Percentiles rank a stretch among this genome's conserved stretches.
phyloP scores from a whole-genome alignment of 2,329 filamentous ascomycete species.

The Calonectria multiphialidica region DNA sequence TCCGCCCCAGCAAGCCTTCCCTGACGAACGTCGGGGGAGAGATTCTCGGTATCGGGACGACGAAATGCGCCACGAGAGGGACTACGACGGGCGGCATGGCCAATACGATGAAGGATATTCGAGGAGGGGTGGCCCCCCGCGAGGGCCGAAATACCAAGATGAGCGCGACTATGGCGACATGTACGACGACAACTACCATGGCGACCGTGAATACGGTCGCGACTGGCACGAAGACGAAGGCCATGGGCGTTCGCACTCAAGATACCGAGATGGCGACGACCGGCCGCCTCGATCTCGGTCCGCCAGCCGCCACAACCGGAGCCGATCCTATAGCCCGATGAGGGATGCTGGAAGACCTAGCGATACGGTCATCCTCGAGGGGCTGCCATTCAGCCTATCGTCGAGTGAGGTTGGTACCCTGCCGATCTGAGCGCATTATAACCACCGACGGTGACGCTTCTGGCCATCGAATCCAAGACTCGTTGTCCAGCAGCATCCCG shows the following conservation, averaged over 20 bases:
- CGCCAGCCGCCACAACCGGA: slow-evolving; percentile 43
- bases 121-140: slow-evolving; percentile 37
- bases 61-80: slow-evolving; percentile 39
- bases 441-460: slow-evolving; percentile 4
- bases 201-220: slow-evolving; percentile 36
- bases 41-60: slow-evolving; percentile 41
- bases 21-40: slow-evolving; percentile 49
- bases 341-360: slow-evolving; percentile 57
- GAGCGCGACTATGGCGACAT: slow-evolving; percentile 52
- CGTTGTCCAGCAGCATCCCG: slow-evolving; percentile 16
- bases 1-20: slow-evolving; percentile 54
- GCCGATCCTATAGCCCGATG: slow-evolving; percentile 50
- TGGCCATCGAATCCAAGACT: slow-evolving; percentile 23
- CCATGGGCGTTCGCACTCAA: slow-evolving; percentile 31
- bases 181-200: slow-evolving; percentile 54
- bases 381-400: slow-evolving; percentile 61
- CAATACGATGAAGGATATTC: slow-evolving; percentile 45
- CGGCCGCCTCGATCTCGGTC: slow-evolving; percentile 43
- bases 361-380: slow-evolving; percentile 68
- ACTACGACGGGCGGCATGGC: slow-evolving; percentile 40
- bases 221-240: slow-evolving; percentile 37
- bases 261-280: slow-evolving; percentile 36
- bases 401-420: slow-evolving; percentile 63
- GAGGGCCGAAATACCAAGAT: slow-evolving; percentile 44
- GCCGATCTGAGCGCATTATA: slow-evolving; percentile 30